Evolutionary conservation across 345 rosid species (phyloP).

Genomic region (Crucihimalaya himalaica): DNA sequence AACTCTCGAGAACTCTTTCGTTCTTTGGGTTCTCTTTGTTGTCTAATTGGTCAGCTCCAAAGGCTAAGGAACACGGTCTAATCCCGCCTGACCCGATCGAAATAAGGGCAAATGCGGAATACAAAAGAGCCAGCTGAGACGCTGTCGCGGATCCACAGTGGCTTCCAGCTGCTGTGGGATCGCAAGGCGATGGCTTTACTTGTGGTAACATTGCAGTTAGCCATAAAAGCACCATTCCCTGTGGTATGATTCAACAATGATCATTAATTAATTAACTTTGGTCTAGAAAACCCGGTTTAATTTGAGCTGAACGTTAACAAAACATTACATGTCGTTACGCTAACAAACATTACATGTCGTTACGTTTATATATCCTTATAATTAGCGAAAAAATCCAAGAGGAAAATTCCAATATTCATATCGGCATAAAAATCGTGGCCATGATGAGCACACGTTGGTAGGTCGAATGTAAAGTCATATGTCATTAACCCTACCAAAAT

Average conservation of each 20-base stretch:
- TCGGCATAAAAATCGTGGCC: conserved; percentile 23
- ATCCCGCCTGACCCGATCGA: conserved; percentile 76
- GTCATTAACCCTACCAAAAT: conserved; percentile 36
- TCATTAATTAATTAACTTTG: not conserved
- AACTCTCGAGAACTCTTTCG: conserved; percentile 58
- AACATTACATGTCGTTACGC: conserved; percentile 3
- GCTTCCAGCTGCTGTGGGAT: conserved; percentile 22
- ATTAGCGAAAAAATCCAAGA: conserved; percentile 20
- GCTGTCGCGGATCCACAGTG: conserved; percentile 55
- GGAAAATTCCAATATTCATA: conserved; percentile 33
- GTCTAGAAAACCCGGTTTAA: not conserved
- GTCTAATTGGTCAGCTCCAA: conserved; percentile 71
- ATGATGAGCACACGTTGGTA: conserved; percentile 29
- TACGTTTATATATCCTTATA: not conserved
- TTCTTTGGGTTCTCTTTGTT: conserved; percentile 54
- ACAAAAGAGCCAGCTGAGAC: conserved; percentile 52
- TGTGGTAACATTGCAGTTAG: conserved; percentile 63
- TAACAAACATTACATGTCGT: not conserved
- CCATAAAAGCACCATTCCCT: conserved; percentile 81
- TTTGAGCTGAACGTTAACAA: not conserved
- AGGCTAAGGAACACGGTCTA: conserved; percentile 74
- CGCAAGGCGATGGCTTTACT: conserved; percentile 60
- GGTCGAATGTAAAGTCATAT: conserved; percentile 33
- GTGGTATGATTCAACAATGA: conserved; percentile 23
- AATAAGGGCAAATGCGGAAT: conserved; percentile 52